Evolutionary conservation across 164 flowering plant species (phyloP).

Genomic region (Kalanchoe fedtschenkoi): DNA sequence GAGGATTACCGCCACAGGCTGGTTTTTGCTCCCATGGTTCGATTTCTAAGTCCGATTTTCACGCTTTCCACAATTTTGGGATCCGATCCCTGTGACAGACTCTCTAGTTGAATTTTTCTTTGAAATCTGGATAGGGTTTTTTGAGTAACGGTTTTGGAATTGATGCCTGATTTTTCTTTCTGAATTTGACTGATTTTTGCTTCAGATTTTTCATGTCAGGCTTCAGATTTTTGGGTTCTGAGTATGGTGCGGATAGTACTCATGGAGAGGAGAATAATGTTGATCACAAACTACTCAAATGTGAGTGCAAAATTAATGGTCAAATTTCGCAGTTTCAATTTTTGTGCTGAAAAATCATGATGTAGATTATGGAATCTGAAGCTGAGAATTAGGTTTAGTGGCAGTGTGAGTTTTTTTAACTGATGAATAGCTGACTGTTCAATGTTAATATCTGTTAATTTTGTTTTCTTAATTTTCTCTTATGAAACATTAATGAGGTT

Average conservation of each 20-base stretch:
- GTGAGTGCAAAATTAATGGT: conserved; percentile 75
- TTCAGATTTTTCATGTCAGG: conserved; percentile 24
- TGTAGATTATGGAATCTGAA: background rate
- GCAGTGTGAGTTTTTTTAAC: background rate
- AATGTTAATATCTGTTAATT: no score
- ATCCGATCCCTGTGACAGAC: no score
- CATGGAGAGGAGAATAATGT: conserved; percentile 94
- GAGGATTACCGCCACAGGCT: conserved; percentile 83
- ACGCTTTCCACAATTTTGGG: background rate
- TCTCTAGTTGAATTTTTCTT: background rate
- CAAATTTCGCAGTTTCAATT: background rate
- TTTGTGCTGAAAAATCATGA: background rate
- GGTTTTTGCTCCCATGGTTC: conserved; percentile 95
- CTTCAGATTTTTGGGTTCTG: conserved; percentile 64
- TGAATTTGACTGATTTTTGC: no score
- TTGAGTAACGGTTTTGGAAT: background rate
- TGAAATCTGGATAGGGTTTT: background rate
- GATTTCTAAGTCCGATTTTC: conserved; percentile 51
- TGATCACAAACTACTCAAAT: conserved; percentile 76
- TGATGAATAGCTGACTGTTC: background rate
- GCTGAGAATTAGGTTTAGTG: background rate
- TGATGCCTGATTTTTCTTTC: background rate
- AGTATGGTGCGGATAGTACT: conserved; percentile 87
- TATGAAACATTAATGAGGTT: no score
- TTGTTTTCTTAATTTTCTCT: no score